Evolutionary conservation across 768 basidiomycete genomes (phyloP).

Genomic region (Daedaleopsis nitida): DNA sequence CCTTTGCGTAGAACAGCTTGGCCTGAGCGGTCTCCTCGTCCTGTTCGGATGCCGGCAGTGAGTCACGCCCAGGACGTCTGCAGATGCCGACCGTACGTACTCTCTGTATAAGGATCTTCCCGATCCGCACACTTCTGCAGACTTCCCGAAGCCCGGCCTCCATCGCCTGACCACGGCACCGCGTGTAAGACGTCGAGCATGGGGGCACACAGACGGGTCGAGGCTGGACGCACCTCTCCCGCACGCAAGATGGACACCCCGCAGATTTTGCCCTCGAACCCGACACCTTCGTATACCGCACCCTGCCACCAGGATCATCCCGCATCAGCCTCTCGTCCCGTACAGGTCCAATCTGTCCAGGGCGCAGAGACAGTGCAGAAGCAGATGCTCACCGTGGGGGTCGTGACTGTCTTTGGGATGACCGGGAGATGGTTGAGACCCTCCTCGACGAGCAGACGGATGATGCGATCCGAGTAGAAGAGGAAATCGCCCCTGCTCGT

Average conservation of each 20-base stretch:
- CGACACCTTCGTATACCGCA: constrained; percentile 83
- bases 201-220: neutral
- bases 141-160: constrained; percentile 96
- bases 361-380: neutral
- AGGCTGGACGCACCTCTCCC: constrained; percentile 65
- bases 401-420: constrained; percentile 72
- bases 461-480: constrained; percentile 94
- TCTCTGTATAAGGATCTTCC: constrained; percentile 97
- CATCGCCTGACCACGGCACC: constrained; percentile 69
- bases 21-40: constrained; percentile 94
- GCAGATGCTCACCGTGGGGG: constrained; percentile 66
- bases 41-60: constrained; percentile 39
- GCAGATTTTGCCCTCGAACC: constrained; percentile 95
- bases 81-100: constrained; percentile 44
- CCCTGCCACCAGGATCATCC: constrained; percentile 47
- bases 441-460: constrained; percentile 77
- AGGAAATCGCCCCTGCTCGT: constrained; percentile 93
- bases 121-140: constrained; percentile 90
- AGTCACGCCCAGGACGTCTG: neutral
- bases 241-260: constrained; percentile 94
- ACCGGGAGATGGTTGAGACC: constrained; percentile 89
- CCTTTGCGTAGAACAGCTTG: constrained; percentile 92
- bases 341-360: too few relatives aligned
- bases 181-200: neutral
- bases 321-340: neutral